A percentile compares a stretch with the other conserved stretches of the same genome.
These are phyloP conservation scores for Xanthoceras sorbifolium DNA, from an alignment of 345 rosid genomes.

Conservation along the genomic window DNA sequence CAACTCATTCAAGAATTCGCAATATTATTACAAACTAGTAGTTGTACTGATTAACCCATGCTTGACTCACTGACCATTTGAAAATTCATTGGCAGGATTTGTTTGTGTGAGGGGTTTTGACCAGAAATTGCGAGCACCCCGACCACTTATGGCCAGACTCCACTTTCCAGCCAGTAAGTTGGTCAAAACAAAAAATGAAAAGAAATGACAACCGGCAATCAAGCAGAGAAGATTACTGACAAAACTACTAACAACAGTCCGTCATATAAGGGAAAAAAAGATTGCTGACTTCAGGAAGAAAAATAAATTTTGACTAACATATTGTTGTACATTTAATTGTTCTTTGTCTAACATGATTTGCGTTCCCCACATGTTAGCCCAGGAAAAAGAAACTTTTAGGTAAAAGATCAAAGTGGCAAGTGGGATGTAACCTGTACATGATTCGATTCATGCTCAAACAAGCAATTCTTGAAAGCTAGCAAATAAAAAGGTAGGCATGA, in stretches of 20 bases:
- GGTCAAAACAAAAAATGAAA: slow-evolving; percentile 36
- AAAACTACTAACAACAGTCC: slow-evolving; percentile 23
- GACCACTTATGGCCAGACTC: slow-evolving; percentile 75
- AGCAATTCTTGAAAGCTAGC: slow-evolving; percentile 40
- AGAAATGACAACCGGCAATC: slow-evolving; percentile 16
- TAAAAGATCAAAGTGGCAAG: slow-evolving; percentile 1
- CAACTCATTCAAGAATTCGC: background rate
- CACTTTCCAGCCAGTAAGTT: slow-evolving; percentile 67
- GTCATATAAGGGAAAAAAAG: slow-evolving; percentile 12
- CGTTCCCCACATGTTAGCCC: slow-evolving; percentile 23
- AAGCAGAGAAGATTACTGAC: slow-evolving; percentile 20
- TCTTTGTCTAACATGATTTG: slow-evolving; percentile 33
- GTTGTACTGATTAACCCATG: slow-evolving; percentile 4
- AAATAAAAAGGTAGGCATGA: background rate
- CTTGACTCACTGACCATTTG: background rate
- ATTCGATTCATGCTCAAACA: slow-evolving; percentile 46
- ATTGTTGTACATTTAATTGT: slow-evolving; percentile 38
- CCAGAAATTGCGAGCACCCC: slow-evolving; percentile 69
- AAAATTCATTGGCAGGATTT: slow-evolving; percentile 55
- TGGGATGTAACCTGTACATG: slow-evolving; percentile 23
- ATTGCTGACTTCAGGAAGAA: slow-evolving; percentile 27
- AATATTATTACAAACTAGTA: background rate
- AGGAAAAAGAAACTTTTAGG: slow-evolving; percentile 14
- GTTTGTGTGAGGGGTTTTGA: slow-evolving; percentile 95
- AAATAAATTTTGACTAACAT: slow-evolving; percentile 31